Base-by-base conservation (phyloP, 2,329 filamentous ascomycete genomes). In the Diaporthe citriasiana region DNA sequence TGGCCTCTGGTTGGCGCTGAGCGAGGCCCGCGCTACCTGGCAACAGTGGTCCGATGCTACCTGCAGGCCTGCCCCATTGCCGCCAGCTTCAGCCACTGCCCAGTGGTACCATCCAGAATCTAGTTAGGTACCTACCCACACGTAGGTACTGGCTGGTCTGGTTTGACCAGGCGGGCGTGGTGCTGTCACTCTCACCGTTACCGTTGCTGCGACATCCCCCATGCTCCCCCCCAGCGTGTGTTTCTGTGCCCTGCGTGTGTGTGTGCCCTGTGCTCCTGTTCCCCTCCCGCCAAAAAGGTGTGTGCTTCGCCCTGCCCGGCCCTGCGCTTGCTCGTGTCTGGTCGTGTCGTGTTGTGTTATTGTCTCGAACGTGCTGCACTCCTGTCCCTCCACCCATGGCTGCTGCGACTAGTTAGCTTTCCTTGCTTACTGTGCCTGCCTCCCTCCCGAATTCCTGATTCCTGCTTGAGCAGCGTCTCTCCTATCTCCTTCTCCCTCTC, bases 21-120 rank as follows among this genome's bases (percentile, higher is more conserved):
- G 47, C 63, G 53, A 51, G 63, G 47, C 63, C 63, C 47, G 33
- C 63, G 63, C 63, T 38, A 66, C 63, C 63, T 66, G 63, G 45
- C 45, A 66, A 66, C 45, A 66, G 45, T 66, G 63, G 63, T 51
- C 63, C 63, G 45, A 66, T 66, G 63, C 63, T 66, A 66, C 60
- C 42, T 66, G 60, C 30, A 66, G 45, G 60, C 40, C 27, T 66
- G 42, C 42, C 19, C 59, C 59, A 33, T 40, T 65, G 59, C 59
- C 59, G 59, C 59, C 33, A 10, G 59, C 59, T 47, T 65, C 40
- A 65, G 59, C 59, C 59, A 65, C 59, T 47, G 59, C 59, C 59
- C 59, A 45, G 59, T 57, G 19, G 55, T 57, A 57, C 55, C 55
- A 57, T 63, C 59, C 27, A 33, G 59, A 59, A 63, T 63, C 40